Conservation (phyloP, 225 moss, liverwort and hornwort species). For the Marchantia polymorpha region DNA sequence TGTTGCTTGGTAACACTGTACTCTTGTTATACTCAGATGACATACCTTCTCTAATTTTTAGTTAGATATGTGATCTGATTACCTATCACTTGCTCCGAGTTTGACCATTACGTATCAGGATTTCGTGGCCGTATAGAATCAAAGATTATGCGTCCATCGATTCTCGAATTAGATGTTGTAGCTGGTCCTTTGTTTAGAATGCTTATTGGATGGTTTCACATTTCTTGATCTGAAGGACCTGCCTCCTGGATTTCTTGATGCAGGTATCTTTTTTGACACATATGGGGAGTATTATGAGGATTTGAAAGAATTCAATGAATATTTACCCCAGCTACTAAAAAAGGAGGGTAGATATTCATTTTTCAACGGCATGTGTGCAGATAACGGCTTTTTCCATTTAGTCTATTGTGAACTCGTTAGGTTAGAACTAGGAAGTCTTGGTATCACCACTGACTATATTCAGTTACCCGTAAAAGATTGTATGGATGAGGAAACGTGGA, state of each 20-base stretch:
- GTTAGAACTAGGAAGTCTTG: constrained; percentile 43
- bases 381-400: constrained; percentile 94
- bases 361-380: constrained; percentile 96
- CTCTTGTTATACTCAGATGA: no score
- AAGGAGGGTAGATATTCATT: constrained; percentile 78
- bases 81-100: no score
- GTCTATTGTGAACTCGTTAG: constrained; percentile 92
- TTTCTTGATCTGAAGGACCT: neutral
- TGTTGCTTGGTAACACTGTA: no score
- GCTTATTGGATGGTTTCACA: neutral
- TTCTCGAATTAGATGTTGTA: neutral
- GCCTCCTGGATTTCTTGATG: constrained; percentile 4
- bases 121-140: no score
- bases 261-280: constrained; percentile 97
- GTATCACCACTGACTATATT: constrained; percentile 59
- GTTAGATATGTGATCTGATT: no score
- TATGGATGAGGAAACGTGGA: constrained; percentile 88
- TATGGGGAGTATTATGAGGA: constrained; percentile 95
- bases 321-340: constrained; percentile 71
- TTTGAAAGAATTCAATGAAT: constrained; percentile 73
- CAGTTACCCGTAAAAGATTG: constrained; percentile 87
- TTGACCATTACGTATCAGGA: no score
- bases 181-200: neutral
- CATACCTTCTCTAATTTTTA: no score
- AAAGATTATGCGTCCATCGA: no score